These are phyloP conservation scores for Annulohypoxylon nitens DNA, from an alignment of 495 filamentous ascomycete species.

Conservation along the genomic window DNA sequence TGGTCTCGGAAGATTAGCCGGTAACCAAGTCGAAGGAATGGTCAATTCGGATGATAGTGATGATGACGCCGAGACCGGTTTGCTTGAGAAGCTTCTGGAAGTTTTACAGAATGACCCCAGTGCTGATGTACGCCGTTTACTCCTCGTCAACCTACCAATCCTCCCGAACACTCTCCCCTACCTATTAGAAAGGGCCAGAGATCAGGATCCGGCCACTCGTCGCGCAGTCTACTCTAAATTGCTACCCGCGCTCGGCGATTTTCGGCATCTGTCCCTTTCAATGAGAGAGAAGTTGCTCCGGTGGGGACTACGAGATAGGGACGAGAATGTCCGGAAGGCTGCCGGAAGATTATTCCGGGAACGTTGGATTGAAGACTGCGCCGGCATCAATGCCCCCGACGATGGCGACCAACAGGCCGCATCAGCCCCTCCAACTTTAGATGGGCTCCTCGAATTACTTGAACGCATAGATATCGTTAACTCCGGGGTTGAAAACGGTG, in stretches of 20 bases:
- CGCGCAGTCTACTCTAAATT: slow-evolving; percentile 89
- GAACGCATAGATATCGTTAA: slow-evolving; percentile 95
- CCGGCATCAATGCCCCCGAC: slow-evolving; percentile 68
- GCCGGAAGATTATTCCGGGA: slow-evolving; percentile 91
- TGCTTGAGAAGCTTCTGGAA: slow-evolving; percentile 87
- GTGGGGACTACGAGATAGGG: slow-evolving; percentile 94
- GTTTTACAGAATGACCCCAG: slow-evolving; percentile 95
- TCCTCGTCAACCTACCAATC: slow-evolving; percentile 90
- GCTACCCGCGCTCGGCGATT: slow-evolving; percentile 91
- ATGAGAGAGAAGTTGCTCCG: slow-evolving; percentile 96
- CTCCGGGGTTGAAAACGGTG: slow-evolving; percentile 88
- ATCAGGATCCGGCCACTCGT: slow-evolving; percentile 85
- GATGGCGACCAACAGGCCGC: slow-evolving; percentile 62
- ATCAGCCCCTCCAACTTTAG: slow-evolving; percentile 72
- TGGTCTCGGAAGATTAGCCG: slow-evolving; percentile 84
- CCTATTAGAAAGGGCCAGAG: slow-evolving; percentile 89
- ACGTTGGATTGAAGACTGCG: slow-evolving; percentile 96
- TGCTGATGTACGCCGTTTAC: slow-evolving; percentile 87
- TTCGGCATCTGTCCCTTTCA: slow-evolving; percentile 92
- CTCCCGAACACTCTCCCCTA: slow-evolving; percentile 85
- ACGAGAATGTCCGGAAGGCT: slow-evolving; percentile 93
- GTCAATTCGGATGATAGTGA: slow-evolving; percentile 75
- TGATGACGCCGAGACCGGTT: slow-evolving; percentile 67
- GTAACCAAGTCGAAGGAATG: slow-evolving; percentile 81
- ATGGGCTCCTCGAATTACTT: slow-evolving; percentile 86